Evolutionary conservation across 495 filamentous ascomycete species (phyloP), one percentile per base, ranked within the genome.

Genomic region (Hapsidospora chrysogenum): DNA sequence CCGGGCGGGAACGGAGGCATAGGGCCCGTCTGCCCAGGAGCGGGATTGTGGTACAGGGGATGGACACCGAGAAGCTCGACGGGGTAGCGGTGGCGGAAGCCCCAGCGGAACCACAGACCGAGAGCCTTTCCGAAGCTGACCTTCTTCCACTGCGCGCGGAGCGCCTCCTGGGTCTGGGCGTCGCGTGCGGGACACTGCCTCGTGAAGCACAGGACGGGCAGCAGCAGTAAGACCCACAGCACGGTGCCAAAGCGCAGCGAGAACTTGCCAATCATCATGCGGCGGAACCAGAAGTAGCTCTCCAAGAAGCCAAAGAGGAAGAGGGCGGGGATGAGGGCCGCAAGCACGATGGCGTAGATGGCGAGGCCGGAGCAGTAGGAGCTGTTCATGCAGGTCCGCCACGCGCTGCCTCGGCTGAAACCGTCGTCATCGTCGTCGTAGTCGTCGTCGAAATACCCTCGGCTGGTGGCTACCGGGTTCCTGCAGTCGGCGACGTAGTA

Each of bases 291-390:
- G 28, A 64, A 39, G 44, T 50, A 71, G 31, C 50, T 55, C 40
- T 69, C 64, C 31, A 64, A 28, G 41, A 69, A 58, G 18, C 66
- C 66, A 10, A 60, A 43, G 15, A 69, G 28, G 37, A 71, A 56
- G 35, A 60, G 45, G 3, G 61, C 31, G 5, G 58, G 52, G 6
- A 63, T 37, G 30, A 63, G 49, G 10, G 61, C 37, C 6, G 53
- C 44, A 6, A 50, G 33, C 27, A 63, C 57, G 30, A 68, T 48
- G 3, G 56, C 48, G 31, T 57, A 41, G 25, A 47, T 52, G 9
- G 3, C 50, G 26, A 25, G 43, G 38, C 15, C 13, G 9, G 50
- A 49, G 41, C 58, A 60, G 11, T 26, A 6, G 6, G 6, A 26
- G 23, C 6, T 6, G 23, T 6, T 6, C 6, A 6, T 11, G 23